Conservation (phyloP, 2,329 filamentous ascomycete species). For the Clonostachys rhizophaga region DNA sequence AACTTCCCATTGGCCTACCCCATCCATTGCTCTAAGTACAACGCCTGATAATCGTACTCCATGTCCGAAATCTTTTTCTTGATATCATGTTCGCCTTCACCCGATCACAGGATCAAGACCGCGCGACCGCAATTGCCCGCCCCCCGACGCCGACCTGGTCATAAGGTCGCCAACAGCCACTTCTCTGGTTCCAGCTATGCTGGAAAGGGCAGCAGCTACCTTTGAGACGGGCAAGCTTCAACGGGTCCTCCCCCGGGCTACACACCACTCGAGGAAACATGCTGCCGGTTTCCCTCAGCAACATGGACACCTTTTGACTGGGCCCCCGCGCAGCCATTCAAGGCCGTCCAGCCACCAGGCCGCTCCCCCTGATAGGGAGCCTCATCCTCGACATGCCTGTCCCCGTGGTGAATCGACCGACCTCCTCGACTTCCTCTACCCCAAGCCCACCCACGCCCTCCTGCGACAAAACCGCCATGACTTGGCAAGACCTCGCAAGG, state of each 20-base stretch:
- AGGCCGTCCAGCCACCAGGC: constrained; percentile 8
- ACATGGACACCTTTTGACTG: neutral
- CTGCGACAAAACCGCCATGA: neutral
- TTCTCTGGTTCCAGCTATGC: constrained; percentile 32
- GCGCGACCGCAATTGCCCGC: neutral
- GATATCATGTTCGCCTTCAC: constrained; percentile 1
- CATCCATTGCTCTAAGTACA: too few species aligned
- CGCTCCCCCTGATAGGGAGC: neutral
- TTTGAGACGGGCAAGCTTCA: constrained; percentile 52
- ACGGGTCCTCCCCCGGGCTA: constrained; percentile 38
- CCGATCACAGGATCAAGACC: neutral
- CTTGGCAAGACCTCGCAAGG: too few species aligned
- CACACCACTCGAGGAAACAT: constrained; percentile 10
- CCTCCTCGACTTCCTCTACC: constrained; percentile 53
- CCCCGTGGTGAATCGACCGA: constrained; percentile 11
- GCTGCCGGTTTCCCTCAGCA: neutral
- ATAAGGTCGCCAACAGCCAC: neutral
- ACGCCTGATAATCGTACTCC: neutral
- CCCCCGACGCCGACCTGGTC: neutral
- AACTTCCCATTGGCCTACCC: too few species aligned
- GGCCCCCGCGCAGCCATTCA: constrained; percentile 16
- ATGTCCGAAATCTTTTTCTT: neutral
- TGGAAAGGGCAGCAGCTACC: constrained; percentile 52
- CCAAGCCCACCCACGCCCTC: constrained; percentile 18
- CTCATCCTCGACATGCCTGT: neutral